Percentiles rank a stretch among this genome's conserved stretches.
phyloP scores from a whole-genome alignment of 306 rosid genomes.

The Albizia julibrissin region DNA sequence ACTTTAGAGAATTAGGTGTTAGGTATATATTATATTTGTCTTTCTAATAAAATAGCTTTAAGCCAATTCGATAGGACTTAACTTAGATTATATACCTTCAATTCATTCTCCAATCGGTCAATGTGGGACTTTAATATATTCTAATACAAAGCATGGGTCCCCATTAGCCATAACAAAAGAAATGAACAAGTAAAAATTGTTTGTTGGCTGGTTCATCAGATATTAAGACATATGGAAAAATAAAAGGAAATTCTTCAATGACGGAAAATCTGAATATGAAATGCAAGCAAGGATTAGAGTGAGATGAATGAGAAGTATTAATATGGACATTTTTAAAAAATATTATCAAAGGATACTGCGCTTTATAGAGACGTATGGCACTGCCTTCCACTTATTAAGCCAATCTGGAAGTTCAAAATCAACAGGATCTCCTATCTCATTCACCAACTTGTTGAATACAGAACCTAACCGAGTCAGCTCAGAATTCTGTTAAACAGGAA shows the following conservation, averaged over 20 bases:
- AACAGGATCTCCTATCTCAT: conserved; percentile 67
- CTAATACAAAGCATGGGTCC: neutral
- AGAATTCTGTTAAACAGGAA: conserved; percentile 51
- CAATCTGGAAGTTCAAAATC: conserved; percentile 91
- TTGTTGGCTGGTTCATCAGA: conserved; percentile 16
- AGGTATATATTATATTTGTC: neutral
- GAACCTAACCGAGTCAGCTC: conserved; percentile 53
- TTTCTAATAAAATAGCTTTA: neutral
- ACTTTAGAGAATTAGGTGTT: neutral
- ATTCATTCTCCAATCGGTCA: neutral
- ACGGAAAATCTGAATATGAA: neutral
- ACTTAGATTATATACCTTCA: neutral
- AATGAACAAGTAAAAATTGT: conserved; percentile 5
- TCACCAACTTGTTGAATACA: conserved; percentile 74
- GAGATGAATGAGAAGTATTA: neutral
- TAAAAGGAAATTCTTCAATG: neutral
- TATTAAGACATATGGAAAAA: neutral
- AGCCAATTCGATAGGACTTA: neutral
- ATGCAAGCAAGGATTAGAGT: neutral
- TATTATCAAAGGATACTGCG: conserved; percentile 83
- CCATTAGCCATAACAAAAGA: conserved; percentile 1
- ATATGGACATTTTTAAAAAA: neutral
- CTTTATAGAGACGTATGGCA: conserved; percentile 67
- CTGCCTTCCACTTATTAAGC: conserved; percentile 58
- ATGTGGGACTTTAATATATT: neutral